Evolutionary conservation across 2,329 filamentous ascomycete genomes (phyloP).

Genomic region (Ophiostoma sp.): DNA sequence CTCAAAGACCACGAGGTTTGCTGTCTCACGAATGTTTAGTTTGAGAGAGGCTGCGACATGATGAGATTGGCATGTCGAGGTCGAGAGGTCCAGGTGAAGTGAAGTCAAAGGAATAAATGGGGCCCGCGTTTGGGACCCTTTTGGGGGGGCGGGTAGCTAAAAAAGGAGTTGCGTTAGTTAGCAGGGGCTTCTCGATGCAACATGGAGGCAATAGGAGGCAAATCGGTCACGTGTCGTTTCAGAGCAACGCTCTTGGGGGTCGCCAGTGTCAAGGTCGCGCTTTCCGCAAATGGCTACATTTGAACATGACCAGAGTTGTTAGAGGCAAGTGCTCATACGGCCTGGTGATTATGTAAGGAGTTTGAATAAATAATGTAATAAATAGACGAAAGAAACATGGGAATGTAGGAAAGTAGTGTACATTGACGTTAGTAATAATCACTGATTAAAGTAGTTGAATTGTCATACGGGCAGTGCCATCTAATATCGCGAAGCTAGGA

Average conservation of each 20-base stretch:
- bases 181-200: not conserved
- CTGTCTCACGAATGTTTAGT: not conserved
- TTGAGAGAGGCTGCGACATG: not conserved
- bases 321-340: no score
- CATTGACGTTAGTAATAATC: no score
- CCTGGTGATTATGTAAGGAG: not conserved
- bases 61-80: not conserved
- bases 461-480: not conserved
- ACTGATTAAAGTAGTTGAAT: not conserved
- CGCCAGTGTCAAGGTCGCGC: not conserved
- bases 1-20: not conserved
- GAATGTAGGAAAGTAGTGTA: no score
- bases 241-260: not conserved
- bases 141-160: conserved; percentile 7
- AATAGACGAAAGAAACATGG: not conserved
- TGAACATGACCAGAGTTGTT: not conserved
- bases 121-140: not conserved
- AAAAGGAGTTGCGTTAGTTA: conserved; percentile 1
- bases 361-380: not conserved
- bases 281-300: not conserved
- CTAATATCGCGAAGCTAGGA: not conserved
- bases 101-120: conserved; percentile 3
- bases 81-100: not conserved
- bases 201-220: not conserved
- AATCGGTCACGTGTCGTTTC: conserved; percentile 17